Conservation (phyloP, 352 stramenopile species). For the Pythium insidiosum region DNA sequence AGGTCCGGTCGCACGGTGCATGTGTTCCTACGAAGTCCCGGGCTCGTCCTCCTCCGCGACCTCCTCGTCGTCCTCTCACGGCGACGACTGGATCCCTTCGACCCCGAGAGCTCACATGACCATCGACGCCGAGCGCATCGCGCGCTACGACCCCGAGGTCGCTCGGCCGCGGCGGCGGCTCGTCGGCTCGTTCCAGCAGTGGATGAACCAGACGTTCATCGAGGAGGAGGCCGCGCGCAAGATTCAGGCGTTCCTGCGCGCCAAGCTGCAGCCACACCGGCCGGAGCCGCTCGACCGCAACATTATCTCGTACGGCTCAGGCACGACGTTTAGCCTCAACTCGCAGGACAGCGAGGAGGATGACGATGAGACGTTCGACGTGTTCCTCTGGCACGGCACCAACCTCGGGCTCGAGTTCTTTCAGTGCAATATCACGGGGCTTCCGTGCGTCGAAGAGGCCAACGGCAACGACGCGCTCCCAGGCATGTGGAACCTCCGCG, state of each 20-base stretch:
- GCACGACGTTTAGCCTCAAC: slow-evolving; percentile 10
- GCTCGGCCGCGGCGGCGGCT: slow-evolving; percentile 5
- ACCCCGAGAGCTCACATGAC: too few relatives aligned
- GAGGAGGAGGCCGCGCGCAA: slow-evolving; percentile 23
- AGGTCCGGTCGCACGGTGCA: too few relatives aligned
- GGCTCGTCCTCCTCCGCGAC: too few relatives aligned
- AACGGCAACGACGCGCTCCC: slow-evolving; percentile 55
- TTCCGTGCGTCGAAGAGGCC: slow-evolving; percentile 37
- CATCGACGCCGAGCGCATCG: slow-evolving; percentile 10
- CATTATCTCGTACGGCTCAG: slow-evolving; percentile 12
- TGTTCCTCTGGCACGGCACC: slow-evolving; percentile 56
- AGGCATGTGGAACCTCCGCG: slow-evolving; percentile 55
- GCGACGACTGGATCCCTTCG: slow-evolving; percentile 8
- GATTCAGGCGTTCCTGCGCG: slow-evolving; percentile 26
- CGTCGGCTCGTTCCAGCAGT: slow-evolving; percentile 19
- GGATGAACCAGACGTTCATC: slow-evolving; percentile 21
- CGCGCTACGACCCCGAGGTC: slow-evolving; percentile 4
- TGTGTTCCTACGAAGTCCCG: too few relatives aligned
- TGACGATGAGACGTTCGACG: slow-evolving; percentile 35
- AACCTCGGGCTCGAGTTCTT: slow-evolving; percentile 39
- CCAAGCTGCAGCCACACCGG: slow-evolving; percentile 6
- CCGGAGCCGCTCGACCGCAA: background rate
- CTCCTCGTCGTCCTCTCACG: too few relatives aligned
- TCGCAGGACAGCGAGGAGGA: slow-evolving; percentile 25
- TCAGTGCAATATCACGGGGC: slow-evolving; percentile 36